phyloP scores from a whole-genome alignment of 164 flowering plant genomes.

The Umbellularia californica region DNA sequence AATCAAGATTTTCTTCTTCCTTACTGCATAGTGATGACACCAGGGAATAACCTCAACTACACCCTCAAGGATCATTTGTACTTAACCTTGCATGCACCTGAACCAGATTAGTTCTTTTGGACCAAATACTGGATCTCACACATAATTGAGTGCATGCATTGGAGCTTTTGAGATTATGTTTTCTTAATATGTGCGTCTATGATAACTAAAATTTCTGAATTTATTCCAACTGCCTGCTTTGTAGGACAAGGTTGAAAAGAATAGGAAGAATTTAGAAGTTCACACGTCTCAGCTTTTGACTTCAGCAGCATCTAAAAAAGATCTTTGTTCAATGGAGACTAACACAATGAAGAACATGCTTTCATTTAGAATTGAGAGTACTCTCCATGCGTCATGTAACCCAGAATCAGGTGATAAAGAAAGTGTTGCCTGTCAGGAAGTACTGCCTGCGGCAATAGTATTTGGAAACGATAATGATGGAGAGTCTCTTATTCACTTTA shows the following conservation, averaged over 20 bases:
- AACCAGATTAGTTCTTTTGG: neutral
- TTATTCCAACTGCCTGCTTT: constrained; percentile 8
- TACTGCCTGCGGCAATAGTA: constrained; percentile 31
- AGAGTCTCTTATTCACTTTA: constrained; percentile 16
- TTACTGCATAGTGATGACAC: neutral
- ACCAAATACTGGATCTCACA: neutral
- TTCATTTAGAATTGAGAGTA: constrained; percentile 41
- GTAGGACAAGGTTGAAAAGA: constrained; percentile 62
- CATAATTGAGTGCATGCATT: neutral
- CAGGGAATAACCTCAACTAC: neutral
- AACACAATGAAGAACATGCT: constrained; percentile 38
- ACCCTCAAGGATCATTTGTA: neutral
- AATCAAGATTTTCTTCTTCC: neutral
- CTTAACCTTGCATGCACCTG: neutral
- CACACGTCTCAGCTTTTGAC: constrained; percentile 35
- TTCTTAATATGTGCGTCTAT: neutral
- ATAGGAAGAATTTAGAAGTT: constrained; percentile 38
- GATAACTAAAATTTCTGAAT: too few relatives aligned
- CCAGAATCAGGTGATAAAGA: constrained; percentile 61
- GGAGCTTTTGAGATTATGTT: neutral
- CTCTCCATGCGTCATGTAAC: constrained; percentile 46
- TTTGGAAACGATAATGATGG: constrained; percentile 15
- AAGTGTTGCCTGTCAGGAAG: constrained; percentile 33
- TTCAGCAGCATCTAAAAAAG: constrained; percentile 28
- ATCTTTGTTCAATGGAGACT: constrained; percentile 15